Evolutionary conservation across 306 rosid genomes (phyloP).

Genomic region (Dryas octopetala): DNA sequence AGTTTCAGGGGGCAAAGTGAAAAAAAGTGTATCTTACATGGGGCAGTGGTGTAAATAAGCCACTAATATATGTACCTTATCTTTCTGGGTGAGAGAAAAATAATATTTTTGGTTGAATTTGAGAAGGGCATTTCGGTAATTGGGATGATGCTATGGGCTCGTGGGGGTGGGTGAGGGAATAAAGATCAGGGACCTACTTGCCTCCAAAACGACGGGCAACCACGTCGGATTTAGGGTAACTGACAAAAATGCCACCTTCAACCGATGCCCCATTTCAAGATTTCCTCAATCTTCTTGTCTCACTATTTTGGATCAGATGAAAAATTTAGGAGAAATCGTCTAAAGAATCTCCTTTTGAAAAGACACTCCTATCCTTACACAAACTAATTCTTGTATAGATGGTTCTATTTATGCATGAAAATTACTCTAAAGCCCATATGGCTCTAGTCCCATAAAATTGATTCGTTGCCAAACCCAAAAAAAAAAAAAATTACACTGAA

Average conservation of each 20-base stretch:
- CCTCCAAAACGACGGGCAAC: slow-evolving; percentile 70
- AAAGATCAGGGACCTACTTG: slow-evolving; percentile 60
- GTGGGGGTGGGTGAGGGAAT: slow-evolving; percentile 52
- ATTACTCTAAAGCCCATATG: too few species aligned
- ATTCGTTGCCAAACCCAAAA: too few species aligned
- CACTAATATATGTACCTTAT: slow-evolving; percentile 3
- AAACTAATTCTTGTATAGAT: neutral
- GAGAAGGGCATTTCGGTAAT: slow-evolving; percentile 21
- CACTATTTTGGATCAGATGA: slow-evolving; percentile 34
- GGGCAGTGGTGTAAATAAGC: too few species aligned
- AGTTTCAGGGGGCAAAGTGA: too few species aligned
- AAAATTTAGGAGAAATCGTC: slow-evolving; percentile 24
- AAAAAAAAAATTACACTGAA: too few species aligned
- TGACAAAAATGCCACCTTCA: slow-evolving; percentile 80
- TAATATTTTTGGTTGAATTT: neutral
- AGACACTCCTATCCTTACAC: slow-evolving; percentile 4
- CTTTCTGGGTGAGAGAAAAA: neutral
- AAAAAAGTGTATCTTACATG: too few species aligned
- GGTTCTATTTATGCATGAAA: too few species aligned
- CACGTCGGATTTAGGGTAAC: slow-evolving; percentile 56
- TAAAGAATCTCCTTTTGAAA: slow-evolving; percentile 9
- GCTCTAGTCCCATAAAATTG: too few species aligned
- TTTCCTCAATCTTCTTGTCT: slow-evolving; percentile 62
- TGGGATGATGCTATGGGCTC: neutral
- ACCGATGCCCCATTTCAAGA: slow-evolving; percentile 58